A percentile compares a stretch with the other conserved stretches of the same genome.
Evolutionary conservation across 2,329 filamentous ascomycete species (phyloP).

Genomic region (Sordariomycetes sp.): DNA sequence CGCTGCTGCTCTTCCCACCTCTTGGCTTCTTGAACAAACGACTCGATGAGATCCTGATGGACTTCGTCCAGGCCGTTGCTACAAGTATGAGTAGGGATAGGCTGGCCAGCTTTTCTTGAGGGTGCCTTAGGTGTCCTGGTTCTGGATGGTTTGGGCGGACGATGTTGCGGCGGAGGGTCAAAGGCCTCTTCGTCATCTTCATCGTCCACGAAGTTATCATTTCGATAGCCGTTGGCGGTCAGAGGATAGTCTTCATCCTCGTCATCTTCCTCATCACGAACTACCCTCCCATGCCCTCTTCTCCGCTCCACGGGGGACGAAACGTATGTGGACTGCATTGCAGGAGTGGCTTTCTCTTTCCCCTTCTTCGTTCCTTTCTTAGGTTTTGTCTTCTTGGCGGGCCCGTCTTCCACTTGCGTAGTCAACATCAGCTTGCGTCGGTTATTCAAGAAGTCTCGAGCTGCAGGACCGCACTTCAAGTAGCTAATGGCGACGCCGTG

Average conservation of each 20-base stretch:
- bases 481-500: conserved; percentile 67
- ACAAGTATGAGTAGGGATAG: conserved; percentile 47
- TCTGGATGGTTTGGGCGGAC: conserved; percentile 14
- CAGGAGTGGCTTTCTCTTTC: conserved; percentile 25
- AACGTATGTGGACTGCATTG: conserved; percentile 35
- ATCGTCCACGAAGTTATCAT: conserved; percentile 38
- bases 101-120: conserved; percentile 34
- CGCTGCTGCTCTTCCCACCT: conserved; percentile 51
- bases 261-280: too few relatives aligned
- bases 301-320: conserved; percentile 36
- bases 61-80: conserved; percentile 46
- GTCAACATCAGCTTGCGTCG: conserved; percentile 35
- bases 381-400: conserved; percentile 18
- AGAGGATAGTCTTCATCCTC: conserved; percentile 28
- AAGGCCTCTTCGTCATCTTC: conserved; percentile 32
- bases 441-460: conserved; percentile 32
- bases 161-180: conserved; percentile 27
- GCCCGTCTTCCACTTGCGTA: conserved; percentile 25
- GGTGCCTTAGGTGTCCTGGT: conserved; percentile 1
- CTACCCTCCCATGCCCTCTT: conserved; percentile 18
- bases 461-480: conserved; percentile 38
- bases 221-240: conserved; percentile 36
- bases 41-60: conserved; percentile 53
- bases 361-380: conserved; percentile 27
- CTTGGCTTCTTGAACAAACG: conserved; percentile 57